Conservation (phyloP, 371 early-diverging fungal species). For the Lichtheimia corymbifera region DNA sequence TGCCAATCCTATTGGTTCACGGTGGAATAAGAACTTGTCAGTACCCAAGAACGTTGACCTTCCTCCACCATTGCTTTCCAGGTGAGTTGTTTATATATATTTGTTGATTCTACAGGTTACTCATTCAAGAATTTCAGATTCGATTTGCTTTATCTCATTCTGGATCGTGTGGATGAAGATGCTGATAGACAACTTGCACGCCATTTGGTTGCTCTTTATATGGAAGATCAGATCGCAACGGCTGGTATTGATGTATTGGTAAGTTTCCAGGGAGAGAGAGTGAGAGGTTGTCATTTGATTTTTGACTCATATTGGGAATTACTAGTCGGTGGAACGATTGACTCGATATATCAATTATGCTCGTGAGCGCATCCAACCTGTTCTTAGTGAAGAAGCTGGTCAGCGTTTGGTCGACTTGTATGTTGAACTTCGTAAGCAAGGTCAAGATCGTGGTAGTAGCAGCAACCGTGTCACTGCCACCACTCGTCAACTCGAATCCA, state of each 20-base stretch:
- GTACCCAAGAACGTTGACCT: slow-evolving; percentile 97
- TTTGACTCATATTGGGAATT: too few species aligned
- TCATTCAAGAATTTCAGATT: slow-evolving; percentile 55
- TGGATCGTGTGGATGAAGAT: slow-evolving; percentile 89
- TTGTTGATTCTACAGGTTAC: neutral
- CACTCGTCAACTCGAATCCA: slow-evolving; percentile 98
- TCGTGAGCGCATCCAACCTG: slow-evolving; percentile 78
- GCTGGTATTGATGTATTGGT: slow-evolving; percentile 64
- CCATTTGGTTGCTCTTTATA: slow-evolving; percentile 86
- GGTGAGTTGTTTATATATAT: slow-evolving; percentile 35
- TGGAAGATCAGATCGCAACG: slow-evolving; percentile 65
- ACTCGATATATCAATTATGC: slow-evolving; percentile 94
- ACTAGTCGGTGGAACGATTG: slow-evolving; percentile 75
- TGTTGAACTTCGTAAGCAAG: slow-evolving; percentile 87
- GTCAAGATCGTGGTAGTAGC: slow-evolving; percentile 55
- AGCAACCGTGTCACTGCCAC: slow-evolving; percentile 94
- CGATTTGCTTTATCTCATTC: slow-evolving; percentile 93
- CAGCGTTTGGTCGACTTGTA: slow-evolving; percentile 80
- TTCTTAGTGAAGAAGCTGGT: slow-evolving; percentile 82
- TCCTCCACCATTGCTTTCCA: slow-evolving; percentile 95
- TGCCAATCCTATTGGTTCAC: slow-evolving; percentile 97
- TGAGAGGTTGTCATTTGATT: too few species aligned
- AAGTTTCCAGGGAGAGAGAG: slow-evolving; percentile 13
- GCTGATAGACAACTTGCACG: slow-evolving; percentile 87
- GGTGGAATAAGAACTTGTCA: slow-evolving; percentile 87